Percentiles rank a stretch among this genome's conserved stretches.
phyloP scores from a whole-genome alignment of 1,284 basidiomycete genomes.

The Fomitopsis pinicola region DNA sequence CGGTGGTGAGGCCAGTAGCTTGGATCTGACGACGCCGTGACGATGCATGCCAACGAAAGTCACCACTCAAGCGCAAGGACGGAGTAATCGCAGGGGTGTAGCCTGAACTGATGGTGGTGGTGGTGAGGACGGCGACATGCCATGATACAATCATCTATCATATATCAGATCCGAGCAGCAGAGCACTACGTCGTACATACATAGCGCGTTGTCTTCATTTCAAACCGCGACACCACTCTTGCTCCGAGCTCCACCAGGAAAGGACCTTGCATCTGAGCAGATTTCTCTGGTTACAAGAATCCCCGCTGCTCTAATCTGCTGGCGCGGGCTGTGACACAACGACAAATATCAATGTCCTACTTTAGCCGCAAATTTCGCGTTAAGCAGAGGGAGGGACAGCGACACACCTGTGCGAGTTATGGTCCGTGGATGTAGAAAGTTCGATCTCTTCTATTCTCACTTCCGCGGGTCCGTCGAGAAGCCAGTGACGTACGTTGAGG shows the following conservation, averaged over 20 bases:
- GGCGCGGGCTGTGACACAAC: not conserved
- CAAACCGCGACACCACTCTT: not conserved
- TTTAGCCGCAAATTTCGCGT: not conserved
- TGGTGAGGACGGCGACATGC: too few relatives aligned
- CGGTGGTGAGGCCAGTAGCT: too few relatives aligned
- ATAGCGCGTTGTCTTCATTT: too few relatives aligned
- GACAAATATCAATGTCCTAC: not conserved
- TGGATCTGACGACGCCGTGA: too few relatives aligned
- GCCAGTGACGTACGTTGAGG: not conserved
- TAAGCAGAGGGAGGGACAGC: not conserved
- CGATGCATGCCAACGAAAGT: too few relatives aligned
- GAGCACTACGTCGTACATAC: too few relatives aligned
- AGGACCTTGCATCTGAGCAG: not conserved
- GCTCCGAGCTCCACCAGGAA: not conserved
- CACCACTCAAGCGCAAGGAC: too few relatives aligned
- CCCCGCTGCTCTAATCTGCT: not conserved
- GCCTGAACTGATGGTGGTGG: too few relatives aligned
- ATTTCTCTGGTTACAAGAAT: not conserved
- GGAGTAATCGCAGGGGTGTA: too few relatives aligned
- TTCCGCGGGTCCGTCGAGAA: not conserved
- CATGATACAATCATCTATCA: too few relatives aligned
- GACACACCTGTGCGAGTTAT: not conserved
- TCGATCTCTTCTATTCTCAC: not conserved
- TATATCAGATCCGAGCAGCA: too few relatives aligned
- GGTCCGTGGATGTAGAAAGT: not conserved